Base-by-base conservation (phyloP, 306 rosid genomes). In the Cicer cuneatum region DNA sequence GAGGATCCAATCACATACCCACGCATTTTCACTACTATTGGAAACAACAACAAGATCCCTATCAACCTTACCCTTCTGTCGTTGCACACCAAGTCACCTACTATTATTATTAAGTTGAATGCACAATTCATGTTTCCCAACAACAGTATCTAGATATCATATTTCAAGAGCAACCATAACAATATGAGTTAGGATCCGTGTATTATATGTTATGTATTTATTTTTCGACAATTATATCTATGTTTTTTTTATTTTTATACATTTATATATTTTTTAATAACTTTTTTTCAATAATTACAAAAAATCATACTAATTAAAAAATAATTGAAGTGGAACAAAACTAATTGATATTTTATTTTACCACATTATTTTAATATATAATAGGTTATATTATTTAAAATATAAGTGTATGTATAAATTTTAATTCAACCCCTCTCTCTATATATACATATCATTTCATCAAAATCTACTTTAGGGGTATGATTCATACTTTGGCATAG, bases 1-100 rank as follows among this genome's bases (percentile, higher is more conserved):
- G 83, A 80, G 21, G 66, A 84, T 85, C 86, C 59, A 68, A 80
- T 85, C 83, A 59, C 63, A 72, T 15, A 47, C 71, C 60, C 7
- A 61, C 58, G 14, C 13, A 65, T 51, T 66, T 68, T 80, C 74
- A 33, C 38, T 19, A 38, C 68, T 48, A 75, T 57, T 29, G 46
- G 53, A 79, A 54, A 76, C 24, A 21, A 66, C 77, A 80, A 66
- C 24, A 56, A 13, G 11, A 80, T 80, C 64, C 52, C 41, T 69
- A 52, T 66, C 69, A 79, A 66, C 75, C 72, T 46, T 66, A 45
- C 56, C 35, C 62, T 69, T 29, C 4, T 40, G 52, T 48, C 61
- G 33, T 57, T 76, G 75, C 60, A 54, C 54, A 58, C 80, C 87
- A 57, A 62, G 79, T 82, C 80, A 21, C 52, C 29, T 13, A 14